These are phyloP conservation scores for Hypericum androsaemum DNA, from an alignment of 345 rosid genomes.

Conservation along the genomic window DNA sequence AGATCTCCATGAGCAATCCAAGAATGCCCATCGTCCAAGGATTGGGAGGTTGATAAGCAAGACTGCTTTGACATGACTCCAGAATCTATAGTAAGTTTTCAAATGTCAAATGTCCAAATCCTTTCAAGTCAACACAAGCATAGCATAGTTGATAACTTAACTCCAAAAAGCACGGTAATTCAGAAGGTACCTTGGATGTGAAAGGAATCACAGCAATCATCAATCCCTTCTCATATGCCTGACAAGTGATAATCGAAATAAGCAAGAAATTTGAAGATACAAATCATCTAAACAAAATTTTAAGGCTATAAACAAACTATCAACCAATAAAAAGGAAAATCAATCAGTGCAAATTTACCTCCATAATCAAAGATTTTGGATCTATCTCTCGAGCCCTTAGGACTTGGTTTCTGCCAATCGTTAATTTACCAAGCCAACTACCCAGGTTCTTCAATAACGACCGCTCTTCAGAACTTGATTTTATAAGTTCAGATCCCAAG, in stretches of 20 bases:
- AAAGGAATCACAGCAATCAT: conserved; percentile 99
- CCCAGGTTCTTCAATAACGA: conserved; percentile 92
- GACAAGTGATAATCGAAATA: conserved; percentile 4
- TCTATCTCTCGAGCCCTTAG: conserved; percentile 91
- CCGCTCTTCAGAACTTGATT: conserved; percentile 95
- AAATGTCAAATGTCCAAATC: conserved; percentile 6
- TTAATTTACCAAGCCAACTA: conserved; percentile 98
- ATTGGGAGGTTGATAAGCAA: conserved; percentile 94
- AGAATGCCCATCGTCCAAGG: conserved; percentile 99
- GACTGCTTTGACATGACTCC: conserved; percentile 92
- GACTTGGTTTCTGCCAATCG: conserved; percentile 93
- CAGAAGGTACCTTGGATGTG: conserved; percentile 70
- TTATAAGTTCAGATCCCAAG: conserved; percentile 91
- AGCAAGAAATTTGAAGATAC: too few species aligned
- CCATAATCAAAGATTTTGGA: conserved; percentile 93
- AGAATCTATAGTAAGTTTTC: conserved; percentile 41
- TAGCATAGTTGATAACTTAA: neutral
- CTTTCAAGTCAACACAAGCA: conserved; percentile 9
- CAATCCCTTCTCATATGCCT: conserved; percentile 98
- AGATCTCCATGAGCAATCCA: conserved; percentile 83
- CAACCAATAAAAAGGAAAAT: neutral
- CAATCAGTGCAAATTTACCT: conserved; percentile 32
- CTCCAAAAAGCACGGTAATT: too few species aligned
- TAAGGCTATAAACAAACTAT: neutral
- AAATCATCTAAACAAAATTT: too few species aligned